phyloP scores from a whole-genome alignment of 2,329 filamentous ascomycete genomes.

The Lecanoromycetidae sp. region DNA sequence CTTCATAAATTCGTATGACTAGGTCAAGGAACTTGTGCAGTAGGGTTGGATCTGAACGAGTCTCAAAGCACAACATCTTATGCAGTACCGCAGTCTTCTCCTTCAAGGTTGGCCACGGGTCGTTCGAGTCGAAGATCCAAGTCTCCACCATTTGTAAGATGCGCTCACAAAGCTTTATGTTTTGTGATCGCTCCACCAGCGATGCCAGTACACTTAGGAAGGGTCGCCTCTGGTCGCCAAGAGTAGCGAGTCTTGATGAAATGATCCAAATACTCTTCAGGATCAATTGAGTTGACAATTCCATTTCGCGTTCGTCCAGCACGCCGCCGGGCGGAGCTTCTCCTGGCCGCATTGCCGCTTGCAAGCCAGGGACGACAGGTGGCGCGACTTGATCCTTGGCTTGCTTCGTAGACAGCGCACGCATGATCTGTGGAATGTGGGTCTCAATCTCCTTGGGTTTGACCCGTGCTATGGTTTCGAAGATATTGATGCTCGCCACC shows the following conservation, averaged over 20 bases:
- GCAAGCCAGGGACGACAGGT: constrained; percentile 5
- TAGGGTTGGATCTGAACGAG: constrained; percentile 68
- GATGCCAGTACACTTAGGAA: constrained; percentile 93
- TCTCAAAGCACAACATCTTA: constrained; percentile 96
- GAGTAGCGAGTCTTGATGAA: constrained; percentile 77
- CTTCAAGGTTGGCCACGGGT: constrained; percentile 92
- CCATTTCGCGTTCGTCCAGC: constrained; percentile 63
- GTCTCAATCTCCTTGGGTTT: constrained; percentile 80
- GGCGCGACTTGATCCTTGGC: constrained; percentile 70
- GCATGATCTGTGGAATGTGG: constrained; percentile 81
- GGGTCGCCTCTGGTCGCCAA: constrained; percentile 80
- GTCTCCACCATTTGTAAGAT: constrained; percentile 85
- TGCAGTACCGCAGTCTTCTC: constrained; percentile 98
- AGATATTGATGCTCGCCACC: constrained; percentile 76
- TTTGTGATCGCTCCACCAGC: constrained; percentile 87
- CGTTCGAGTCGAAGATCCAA: constrained; percentile 93
- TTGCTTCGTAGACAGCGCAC: constrained; percentile 80
- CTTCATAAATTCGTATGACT: constrained; percentile 95
- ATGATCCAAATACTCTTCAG: constrained; percentile 92
- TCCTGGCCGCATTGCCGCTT: constrained; percentile 40
- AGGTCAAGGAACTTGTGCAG: constrained; percentile 88
- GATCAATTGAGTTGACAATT: constrained; percentile 82
- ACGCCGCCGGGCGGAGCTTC: constrained; percentile 43
- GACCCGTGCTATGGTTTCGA: constrained; percentile 81
- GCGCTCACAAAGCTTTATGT: constrained; percentile 76